Evolutionary conservation across 441 rosid species (phyloP), one percentile per base, ranked within the genome.

Genomic region (Adansonia gregorii): DNA sequence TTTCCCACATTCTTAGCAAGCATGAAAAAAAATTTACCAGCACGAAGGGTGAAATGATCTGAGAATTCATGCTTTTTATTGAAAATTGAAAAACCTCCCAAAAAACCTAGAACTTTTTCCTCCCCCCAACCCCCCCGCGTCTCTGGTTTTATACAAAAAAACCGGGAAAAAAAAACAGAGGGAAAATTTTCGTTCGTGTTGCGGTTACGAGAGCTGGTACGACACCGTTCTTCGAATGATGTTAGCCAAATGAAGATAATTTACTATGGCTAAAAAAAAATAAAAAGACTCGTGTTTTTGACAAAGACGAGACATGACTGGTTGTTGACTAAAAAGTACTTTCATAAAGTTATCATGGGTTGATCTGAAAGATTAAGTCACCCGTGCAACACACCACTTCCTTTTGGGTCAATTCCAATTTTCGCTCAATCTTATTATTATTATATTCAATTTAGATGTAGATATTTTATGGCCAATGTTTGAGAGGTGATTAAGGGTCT

Each of bases 1-100:
- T 52, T 52, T 52, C 9, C 15, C 12, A 11, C 6, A 2, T 22
- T 22, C 14, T 22, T 11, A 31, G 27, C 8, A 70, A 54, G 17
- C 49, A 24, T 27, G 6, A 69, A 69, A 27, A 7, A 4, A 54
- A 31, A 68, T 9, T 14, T 48, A 72, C 63, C 48, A 64, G 49
- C 54, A 52, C 20, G 11, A 20, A 56, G 41, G 52, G 66, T 39
- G 51, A 43, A 55, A 39, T 6, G 58, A 39, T 41, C 66, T 19
- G 66, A 56, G 66, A 54, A 54, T 8, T 54, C 45, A 63, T 54
- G 75, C 49, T 72, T 72, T 35, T 72, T 54, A 31, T 35, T 8
- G 64, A n/a, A 71, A 71, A 19, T 1, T 8, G 12, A 48, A 48
- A 8, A 48, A 8, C 52, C 52, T 12, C 12, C 54, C 22, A 19